These are phyloP conservation scores for Dimargaris xerosporica DNA, from an alignment of 192 early-diverging fungal genomes.

Conservation along the genomic window DNA sequence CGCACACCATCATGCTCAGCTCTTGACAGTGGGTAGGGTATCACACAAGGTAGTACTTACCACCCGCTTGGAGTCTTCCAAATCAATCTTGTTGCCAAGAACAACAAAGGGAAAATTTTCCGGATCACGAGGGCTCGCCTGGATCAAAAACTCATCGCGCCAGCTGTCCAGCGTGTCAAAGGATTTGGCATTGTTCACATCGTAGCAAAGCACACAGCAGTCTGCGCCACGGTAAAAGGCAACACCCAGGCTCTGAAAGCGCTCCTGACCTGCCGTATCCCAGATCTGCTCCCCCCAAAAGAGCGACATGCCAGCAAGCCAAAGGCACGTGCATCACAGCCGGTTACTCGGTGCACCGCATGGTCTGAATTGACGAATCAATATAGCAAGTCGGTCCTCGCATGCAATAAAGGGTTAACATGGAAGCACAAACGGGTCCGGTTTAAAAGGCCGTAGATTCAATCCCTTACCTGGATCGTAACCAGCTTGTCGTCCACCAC, in stretches of 20 bases:
- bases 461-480: slow-evolving; percentile 47
- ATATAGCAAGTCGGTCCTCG: too few relatives aligned
- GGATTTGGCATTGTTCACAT: slow-evolving; percentile 86
- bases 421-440: background rate
- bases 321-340: too few relatives aligned
- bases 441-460: slow-evolving; percentile 2
- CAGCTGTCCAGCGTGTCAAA: slow-evolving; percentile 96
- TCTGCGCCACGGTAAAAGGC: slow-evolving; percentile 99
- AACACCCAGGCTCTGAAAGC: slow-evolving; percentile 95
- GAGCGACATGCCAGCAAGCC: background rate
- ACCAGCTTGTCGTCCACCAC: slow-evolving; percentile 79
- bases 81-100: slow-evolving; percentile 97
- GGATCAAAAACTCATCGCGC: slow-evolving; percentile 97
- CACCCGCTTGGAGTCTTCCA: slow-evolving; percentile 85
- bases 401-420: too few relatives aligned
- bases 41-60: slow-evolving; percentile 24
- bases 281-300: slow-evolving; percentile 56
- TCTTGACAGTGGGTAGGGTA: too few relatives aligned
- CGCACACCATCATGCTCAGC: too few relatives aligned
- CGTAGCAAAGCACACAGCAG: slow-evolving; percentile 95
- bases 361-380: too few relatives aligned
- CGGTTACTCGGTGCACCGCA: too few relatives aligned
- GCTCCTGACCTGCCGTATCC: slow-evolving; percentile 98
- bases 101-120: slow-evolving; percentile 99
- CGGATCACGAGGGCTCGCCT: slow-evolving; percentile 82